Evolutionary conservation across 2,329 filamentous ascomycete genomes (phyloP).

Genomic region (Didymella segeticola): DNA sequence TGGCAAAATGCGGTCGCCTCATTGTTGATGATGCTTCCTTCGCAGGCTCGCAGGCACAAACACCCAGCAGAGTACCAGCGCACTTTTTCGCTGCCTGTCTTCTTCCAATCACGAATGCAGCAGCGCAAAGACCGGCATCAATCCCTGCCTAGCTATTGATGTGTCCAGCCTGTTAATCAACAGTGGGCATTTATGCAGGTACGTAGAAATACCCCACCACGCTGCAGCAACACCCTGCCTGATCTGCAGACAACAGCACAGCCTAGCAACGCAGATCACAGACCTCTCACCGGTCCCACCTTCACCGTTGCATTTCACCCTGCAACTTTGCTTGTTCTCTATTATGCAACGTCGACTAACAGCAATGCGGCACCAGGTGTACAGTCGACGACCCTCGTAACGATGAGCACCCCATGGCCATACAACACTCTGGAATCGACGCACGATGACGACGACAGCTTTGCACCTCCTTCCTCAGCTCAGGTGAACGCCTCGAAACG

Average conservation of each 20-base stretch:
- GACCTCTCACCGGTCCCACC: constrained; percentile 10
- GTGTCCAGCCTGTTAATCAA: neutral
- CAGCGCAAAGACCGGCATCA: neutral
- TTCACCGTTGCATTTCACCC: neutral
- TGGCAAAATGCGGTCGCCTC: neutral
- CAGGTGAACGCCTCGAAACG: constrained; percentile 13
- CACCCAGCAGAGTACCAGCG: neutral
- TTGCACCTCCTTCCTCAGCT: constrained; percentile 22
- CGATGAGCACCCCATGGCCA: constrained; percentile 13
- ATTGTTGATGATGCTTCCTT: constrained; percentile 7
- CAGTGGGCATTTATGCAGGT: constrained; percentile 14
- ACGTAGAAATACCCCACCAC: constrained; percentile 15
- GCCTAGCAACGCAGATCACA: constrained; percentile 9
- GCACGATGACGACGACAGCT: constrained; percentile 24
- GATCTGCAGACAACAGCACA: constrained; percentile 11
- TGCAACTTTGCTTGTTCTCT: neutral
- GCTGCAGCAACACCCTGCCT: constrained; percentile 9
- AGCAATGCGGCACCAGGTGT: constrained; percentile 6
- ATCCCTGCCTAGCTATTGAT: neutral
- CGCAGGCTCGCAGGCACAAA: neutral
- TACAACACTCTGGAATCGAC: constrained; percentile 10
- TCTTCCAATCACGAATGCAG: neutral
- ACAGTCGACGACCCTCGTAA: constrained; percentile 13
- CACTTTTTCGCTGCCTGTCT: neutral
- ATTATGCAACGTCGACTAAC: constrained; percentile 24